Conservation (phyloP, 768 basidiomycete species). For the Russula foetens region DNA sequence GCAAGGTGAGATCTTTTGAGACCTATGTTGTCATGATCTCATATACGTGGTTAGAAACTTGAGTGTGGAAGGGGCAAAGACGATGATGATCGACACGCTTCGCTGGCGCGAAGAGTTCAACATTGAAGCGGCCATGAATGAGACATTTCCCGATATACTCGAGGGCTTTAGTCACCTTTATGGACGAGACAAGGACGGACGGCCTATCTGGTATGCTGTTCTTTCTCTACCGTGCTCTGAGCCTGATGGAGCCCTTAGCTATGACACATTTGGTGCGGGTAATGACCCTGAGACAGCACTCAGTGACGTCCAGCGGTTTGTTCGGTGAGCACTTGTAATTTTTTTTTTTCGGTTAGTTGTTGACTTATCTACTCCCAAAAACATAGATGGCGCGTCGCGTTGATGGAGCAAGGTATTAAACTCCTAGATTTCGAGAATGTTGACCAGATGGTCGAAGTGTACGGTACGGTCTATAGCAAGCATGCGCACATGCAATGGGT, state of each 20-base stretch:
- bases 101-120: conserved; percentile 65
- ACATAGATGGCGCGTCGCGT: conserved; percentile 65
- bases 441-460: conserved; percentile 27
- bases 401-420: conserved; percentile 62
- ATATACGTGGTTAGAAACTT: conserved; percentile 36
- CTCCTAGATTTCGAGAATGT: conserved; percentile 63
- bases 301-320: conserved; percentile 64
- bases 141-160: conserved; percentile 30
- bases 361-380: not conserved
- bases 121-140: conserved; percentile 50
- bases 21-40: not conserved
- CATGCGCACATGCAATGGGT: not conserved
- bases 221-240: not conserved
- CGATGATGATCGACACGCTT: conserved; percentile 63
- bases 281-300: conserved; percentile 64
- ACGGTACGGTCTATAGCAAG: conserved; percentile 7
- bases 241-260: conserved; percentile 33
- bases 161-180: conserved; percentile 54
- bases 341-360: not conserved
- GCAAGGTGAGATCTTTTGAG: conserved; percentile 45
- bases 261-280: conserved; percentile 72
- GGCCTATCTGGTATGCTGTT: conserved; percentile 61
- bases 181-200: conserved; percentile 63
- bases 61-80: conserved; percentile 42
- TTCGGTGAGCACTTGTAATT: conserved; percentile 42